Evolutionary conservation across 2,329 filamentous ascomycete genomes (phyloP).

Genomic region (Lachnellula occidentalis): DNA sequence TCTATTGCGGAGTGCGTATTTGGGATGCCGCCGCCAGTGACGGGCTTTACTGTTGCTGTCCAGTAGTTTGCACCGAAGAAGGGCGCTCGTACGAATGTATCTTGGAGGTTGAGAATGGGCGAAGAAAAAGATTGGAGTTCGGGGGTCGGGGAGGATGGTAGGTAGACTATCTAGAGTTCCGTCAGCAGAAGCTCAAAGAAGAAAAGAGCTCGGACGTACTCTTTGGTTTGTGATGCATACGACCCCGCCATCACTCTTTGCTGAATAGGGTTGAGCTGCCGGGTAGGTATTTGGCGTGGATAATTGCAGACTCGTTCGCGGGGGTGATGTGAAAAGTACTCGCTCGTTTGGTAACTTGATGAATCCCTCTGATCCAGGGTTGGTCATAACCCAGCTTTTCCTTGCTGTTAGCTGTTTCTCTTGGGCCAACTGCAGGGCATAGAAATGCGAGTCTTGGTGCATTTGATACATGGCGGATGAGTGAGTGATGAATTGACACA

Average conservation of each 20-base stretch:
- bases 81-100: conserved; percentile 79
- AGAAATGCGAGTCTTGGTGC: conserved; percentile 29
- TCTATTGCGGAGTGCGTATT: conserved; percentile 67
- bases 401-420: conserved; percentile 26
- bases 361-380: conserved; percentile 62
- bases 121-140: conserved; percentile 79
- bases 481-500: conserved; percentile 5
- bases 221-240: conserved; percentile 81
- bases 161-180: conserved; percentile 68
- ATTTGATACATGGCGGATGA: conserved; percentile 26
- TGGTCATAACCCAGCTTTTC: conserved; percentile 86
- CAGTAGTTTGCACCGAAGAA: conserved; percentile 93
- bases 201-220: conserved; percentile 46
- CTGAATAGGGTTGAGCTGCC: conserved; percentile 56
- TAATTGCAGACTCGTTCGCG: conserved; percentile 71
- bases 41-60: conserved; percentile 74
- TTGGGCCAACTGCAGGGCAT: conserved; percentile 24
- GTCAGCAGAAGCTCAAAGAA: conserved; percentile 12
- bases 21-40: conserved; percentile 78
- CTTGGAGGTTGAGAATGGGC: conserved; percentile 80
- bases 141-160: conserved; percentile 64
- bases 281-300: conserved; percentile 57
- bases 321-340: conserved; percentile 72
- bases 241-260: conserved; percentile 69
- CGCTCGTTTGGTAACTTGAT: conserved; percentile 81